phyloP scores from a whole-genome alignment of 805 yeast genomes.

The Saccharomyces jurei region DNA sequence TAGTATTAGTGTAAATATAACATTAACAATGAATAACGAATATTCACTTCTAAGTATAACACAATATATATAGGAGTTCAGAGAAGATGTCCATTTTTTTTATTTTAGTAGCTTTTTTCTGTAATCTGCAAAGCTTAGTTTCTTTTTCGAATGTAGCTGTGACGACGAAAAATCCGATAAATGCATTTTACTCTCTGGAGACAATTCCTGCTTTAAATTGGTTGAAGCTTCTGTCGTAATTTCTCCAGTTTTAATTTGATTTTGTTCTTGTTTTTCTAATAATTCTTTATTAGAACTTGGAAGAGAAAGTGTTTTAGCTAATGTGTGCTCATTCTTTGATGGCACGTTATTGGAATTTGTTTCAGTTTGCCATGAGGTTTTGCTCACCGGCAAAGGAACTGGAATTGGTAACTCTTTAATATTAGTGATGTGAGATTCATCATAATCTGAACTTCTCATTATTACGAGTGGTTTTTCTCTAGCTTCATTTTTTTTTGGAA shows the following conservation, averaged over 20 bases:
- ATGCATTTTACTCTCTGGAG: slow-evolving; percentile 3
- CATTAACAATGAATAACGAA: not conserved
- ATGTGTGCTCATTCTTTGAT: not conserved
- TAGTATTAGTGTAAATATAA: not conserved
- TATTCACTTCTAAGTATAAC: not conserved
- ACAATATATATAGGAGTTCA: not conserved
- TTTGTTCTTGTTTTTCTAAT: not conserved
- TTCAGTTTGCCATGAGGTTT: not conserved
- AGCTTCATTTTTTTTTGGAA: not conserved
- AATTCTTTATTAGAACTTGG: not conserved
- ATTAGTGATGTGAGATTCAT: slow-evolving; percentile 20
- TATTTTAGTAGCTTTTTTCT: slow-evolving; percentile 23
- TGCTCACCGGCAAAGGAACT: slow-evolving; percentile 5
- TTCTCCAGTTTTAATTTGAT: not conserved
- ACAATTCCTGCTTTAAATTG: slow-evolving; percentile 1
- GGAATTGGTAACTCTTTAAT: slow-evolving; percentile 21
- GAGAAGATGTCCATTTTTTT: not conserved
- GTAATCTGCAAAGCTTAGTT: slow-evolving; percentile 32
- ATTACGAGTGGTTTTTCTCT: slow-evolving; percentile 2
- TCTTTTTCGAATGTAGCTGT: slow-evolving; percentile 18
- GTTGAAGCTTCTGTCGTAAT: not conserved
- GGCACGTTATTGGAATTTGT: not conserved
- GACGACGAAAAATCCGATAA: slow-evolving; percentile 1
- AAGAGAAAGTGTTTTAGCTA: not conserved
- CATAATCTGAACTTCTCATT: slow-evolving; percentile 11